Evolutionary conservation across 768 basidiomycete genomes (phyloP), one percentile per base, ranked within the genome.

Genomic region (Kwoniella pini): DNA sequence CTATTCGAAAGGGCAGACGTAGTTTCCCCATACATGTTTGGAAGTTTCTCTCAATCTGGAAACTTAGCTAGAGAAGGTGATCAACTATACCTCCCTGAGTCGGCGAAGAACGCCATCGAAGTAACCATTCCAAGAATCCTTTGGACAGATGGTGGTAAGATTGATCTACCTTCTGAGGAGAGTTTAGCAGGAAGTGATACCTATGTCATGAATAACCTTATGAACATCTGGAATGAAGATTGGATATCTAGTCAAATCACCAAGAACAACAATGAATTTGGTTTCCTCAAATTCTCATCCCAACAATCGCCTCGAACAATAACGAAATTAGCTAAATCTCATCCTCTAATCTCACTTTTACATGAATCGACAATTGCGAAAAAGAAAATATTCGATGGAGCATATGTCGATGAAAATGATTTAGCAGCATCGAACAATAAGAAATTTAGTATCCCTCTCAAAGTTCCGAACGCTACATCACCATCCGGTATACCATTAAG

Each of bases 1-100:
- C 83, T 99, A 27, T 99, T 99, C 76, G 93, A 98, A 77, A 86
- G 96, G 15, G 94, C 94, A 26, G 96, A 98, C 76, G 94, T 99
- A 40, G 83, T 88, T 10, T 89, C 94, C 0, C 94, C 96, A 0
- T 91, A 90, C 77, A 89, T 94, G 1, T 96, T 98, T 76, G 85
- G 87, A 46, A 81, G 83, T 21, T 95, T 89, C 75, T 90, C 88
- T 42, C 85, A 84, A 51, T 87, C 92, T 3, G 89, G 88, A 7
- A 87, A 88, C 15, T 79, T 94, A n/a, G 82, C 84, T 52, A 86
- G 95, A 33, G 91, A 98, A 80, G 87, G 89, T n/a, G 90, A 95
- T 72, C 84, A 87, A 55, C 81, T 95, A 50, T 82, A 86, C 45
- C 81, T 88, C 12, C 87, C 91, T 6, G 95, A 97, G 74, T 93